Evolutionary conservation across 768 basidiomycete genomes (phyloP).

Genomic region (Astraeus odoratus): DNA sequence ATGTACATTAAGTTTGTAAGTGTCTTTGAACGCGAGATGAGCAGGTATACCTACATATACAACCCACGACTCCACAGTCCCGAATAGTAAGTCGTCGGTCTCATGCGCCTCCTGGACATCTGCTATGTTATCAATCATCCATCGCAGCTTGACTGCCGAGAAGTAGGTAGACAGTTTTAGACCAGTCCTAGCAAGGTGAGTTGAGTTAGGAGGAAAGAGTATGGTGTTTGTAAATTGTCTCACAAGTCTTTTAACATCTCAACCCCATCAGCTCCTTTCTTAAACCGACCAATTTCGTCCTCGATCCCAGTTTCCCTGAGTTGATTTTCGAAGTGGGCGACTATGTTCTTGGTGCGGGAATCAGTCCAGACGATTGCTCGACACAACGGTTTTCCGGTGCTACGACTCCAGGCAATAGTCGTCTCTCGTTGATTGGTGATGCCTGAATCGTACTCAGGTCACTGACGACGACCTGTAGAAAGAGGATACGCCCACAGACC

Average conservation of each 20-base stretch:
- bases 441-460: constrained; percentile 35
- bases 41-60: constrained; percentile 56
- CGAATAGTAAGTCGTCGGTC: constrained; percentile 76
- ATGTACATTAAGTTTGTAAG: too few relatives aligned
- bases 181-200: constrained; percentile 55
- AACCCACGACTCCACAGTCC: constrained; percentile 97
- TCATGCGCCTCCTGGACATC: constrained; percentile 75
- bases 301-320: constrained; percentile 71
- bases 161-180: constrained; percentile 97
- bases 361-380: constrained; percentile 96
- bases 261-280: constrained; percentile 64
- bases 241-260: constrained; percentile 63
- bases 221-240: constrained; percentile 19
- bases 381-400: constrained; percentile 84
- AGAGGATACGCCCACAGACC: constrained; percentile 43
- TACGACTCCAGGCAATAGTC: constrained; percentile 85
- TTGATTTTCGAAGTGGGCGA: constrained; percentile 72
- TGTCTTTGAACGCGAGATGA: too few relatives aligned
- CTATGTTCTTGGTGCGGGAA: constrained; percentile 80
- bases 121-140: constrained; percentile 89
- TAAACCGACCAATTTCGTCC: constrained; percentile 54
- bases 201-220: neutral
- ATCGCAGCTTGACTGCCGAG: constrained; percentile 91
- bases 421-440: constrained; percentile 99
- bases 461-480: constrained; percentile 2